Evolutionary conservation across 371 early-diverging fungal species (phyloP).

Genomic region (Umbelopsis sp.): DNA sequence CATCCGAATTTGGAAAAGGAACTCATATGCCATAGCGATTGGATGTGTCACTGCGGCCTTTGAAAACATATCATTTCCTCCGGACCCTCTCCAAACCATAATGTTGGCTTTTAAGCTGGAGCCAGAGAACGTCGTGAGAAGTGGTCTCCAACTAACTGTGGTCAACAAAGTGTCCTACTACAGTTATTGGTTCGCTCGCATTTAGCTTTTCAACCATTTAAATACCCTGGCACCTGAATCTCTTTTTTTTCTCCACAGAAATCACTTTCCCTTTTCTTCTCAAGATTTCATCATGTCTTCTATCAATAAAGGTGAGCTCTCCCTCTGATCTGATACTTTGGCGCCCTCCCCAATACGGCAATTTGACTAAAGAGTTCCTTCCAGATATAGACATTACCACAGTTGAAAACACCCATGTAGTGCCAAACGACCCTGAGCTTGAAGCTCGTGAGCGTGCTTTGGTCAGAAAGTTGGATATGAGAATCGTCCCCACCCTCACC

Average conservation of each 20-base stretch:
- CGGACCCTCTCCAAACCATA: conserved; percentile 19
- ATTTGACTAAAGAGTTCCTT: background rate
- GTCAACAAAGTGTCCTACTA: background rate
- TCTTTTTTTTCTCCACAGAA: background rate
- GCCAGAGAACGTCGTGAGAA: conserved; percentile 15
- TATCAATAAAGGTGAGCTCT: conserved; percentile 1
- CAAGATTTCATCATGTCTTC: background rate
- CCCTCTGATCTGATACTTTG: background rate
- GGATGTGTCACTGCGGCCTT: conserved; percentile 1
- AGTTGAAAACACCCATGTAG: conserved; percentile 10
- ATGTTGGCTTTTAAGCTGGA: conserved; percentile 7
- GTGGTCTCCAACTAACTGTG: background rate
- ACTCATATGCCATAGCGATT: background rate
- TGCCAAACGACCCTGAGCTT: conserved; percentile 20
- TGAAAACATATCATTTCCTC: background rate
- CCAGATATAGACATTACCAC: conserved; percentile 16
- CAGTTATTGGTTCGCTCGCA: background rate
- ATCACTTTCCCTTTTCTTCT: background rate
- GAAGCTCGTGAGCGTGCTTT: conserved; percentile 23
- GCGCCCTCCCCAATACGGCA: background rate
- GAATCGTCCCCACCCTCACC: conserved; percentile 24
- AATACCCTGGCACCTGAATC: background rate
- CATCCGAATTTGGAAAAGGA: background rate
- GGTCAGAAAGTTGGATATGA: conserved; percentile 23
- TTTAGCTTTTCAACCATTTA: background rate